Conservation (phyloP, 257 asterid genomes). For the Eucommia ulmoides region DNA sequence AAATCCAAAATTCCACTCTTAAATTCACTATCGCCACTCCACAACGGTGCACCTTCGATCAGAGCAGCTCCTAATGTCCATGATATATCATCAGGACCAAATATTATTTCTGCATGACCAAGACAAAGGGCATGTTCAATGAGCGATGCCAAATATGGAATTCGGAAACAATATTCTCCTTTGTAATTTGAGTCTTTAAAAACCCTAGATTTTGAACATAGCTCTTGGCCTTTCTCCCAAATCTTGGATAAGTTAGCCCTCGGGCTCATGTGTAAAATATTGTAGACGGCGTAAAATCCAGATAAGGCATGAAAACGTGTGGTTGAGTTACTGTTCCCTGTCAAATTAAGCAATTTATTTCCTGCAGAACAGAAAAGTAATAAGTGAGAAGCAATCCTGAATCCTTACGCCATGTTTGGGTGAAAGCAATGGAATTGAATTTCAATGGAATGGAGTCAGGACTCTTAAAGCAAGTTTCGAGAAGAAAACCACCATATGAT, state of each 20-base stretch:
- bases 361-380: conserved; percentile 32
- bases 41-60: conserved; percentile 46
- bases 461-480: too few relatives aligned
- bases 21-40: conserved; percentile 23
- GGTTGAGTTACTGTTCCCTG: conserved; percentile 19
- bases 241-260: conserved; percentile 36
- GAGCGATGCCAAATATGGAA: conserved; percentile 55
- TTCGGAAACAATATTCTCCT: conserved; percentile 42
- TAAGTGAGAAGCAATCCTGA: too few relatives aligned
- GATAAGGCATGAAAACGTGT: conserved; percentile 59
- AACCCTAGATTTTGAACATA: conserved; percentile 35
- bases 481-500: too few relatives aligned
- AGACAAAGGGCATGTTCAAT: conserved; percentile 57
- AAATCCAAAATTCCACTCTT: conserved; percentile 11
- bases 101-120: conserved; percentile 35
- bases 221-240: conserved; percentile 36
- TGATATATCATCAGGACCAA: conserved; percentile 70
- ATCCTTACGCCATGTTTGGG: too few relatives aligned
- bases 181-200: conserved; percentile 17
- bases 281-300: conserved; percentile 54
- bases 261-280: conserved; percentile 39
- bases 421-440: too few relatives aligned
- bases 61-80: conserved; percentile 83
- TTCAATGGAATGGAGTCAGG: too few relatives aligned
- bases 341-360: conserved; percentile 26